Evolutionary conservation across 1,284 basidiomycete species (phyloP).

Genomic region (Trametes versicolor): DNA sequence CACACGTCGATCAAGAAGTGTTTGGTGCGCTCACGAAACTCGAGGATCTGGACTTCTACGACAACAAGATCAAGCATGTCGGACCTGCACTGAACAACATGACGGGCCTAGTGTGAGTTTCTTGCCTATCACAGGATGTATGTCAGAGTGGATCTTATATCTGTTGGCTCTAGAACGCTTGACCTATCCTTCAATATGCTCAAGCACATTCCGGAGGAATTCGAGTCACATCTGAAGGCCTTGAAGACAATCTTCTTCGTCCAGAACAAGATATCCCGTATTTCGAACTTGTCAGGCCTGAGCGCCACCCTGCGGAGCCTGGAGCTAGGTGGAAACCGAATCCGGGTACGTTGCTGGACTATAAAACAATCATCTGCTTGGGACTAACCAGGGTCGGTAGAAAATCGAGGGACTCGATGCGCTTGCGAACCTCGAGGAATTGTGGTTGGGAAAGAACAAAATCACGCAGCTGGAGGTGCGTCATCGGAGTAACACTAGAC

Average conservation of each 20-base stretch:
- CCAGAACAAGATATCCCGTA: slow-evolving; percentile 92
- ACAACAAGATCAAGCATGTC: slow-evolving; percentile 89
- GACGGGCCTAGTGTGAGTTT: slow-evolving; percentile 73
- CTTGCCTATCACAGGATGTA: neutral
- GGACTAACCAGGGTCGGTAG: slow-evolving; percentile 49
- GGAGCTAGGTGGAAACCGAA: slow-evolving; percentile 93
- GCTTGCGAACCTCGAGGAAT: slow-evolving; percentile 85
- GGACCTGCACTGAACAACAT: slow-evolving; percentile 73
- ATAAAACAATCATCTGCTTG: neutral
- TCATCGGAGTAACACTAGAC: slow-evolving; percentile 1
- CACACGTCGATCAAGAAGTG: slow-evolving; percentile 73
- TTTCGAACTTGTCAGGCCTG: slow-evolving; percentile 71
- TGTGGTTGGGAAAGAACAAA: slow-evolving; percentile 99
- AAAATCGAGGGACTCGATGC: slow-evolving; percentile 90
- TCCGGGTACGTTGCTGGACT: slow-evolving; percentile 66
- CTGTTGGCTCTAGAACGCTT: slow-evolving; percentile 64
- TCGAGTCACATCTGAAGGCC: slow-evolving; percentile 62
- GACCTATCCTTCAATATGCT: slow-evolving; percentile 98
- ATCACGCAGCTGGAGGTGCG: slow-evolving; percentile 85
- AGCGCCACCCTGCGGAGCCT: slow-evolving; percentile 80
- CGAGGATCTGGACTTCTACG: slow-evolving; percentile 94
- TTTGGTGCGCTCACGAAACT: slow-evolving; percentile 75
- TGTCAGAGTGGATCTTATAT: neutral
- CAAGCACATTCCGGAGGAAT: slow-evolving; percentile 70
- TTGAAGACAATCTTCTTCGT: slow-evolving; percentile 92